These are phyloP conservation scores for Citrus cavaleriei DNA, from an alignment of 345 rosid genomes.

Conservation along the genomic window DNA sequence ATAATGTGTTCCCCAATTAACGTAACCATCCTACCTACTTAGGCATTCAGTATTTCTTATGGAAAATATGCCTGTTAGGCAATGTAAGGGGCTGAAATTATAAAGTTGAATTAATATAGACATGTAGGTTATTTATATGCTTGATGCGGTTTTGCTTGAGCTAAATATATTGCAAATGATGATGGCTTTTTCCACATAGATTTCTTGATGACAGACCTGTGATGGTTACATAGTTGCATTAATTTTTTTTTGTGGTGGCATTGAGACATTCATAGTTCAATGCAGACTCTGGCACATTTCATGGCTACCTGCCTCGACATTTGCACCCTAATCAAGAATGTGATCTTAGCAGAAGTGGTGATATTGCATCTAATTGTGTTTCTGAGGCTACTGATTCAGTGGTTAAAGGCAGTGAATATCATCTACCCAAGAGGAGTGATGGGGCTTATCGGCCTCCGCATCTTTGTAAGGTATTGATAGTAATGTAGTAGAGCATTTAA, in stretches of 20 bases:
- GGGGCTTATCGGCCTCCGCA: conserved; percentile 33
- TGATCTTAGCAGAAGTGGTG: conserved; percentile 21
- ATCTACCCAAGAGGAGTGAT: conserved; percentile 21
- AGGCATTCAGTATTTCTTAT: neutral
- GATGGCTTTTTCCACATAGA: neutral
- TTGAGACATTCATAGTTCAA: conserved; percentile 6
- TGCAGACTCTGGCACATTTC: conserved; percentile 20
- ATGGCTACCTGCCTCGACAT: conserved; percentile 10
- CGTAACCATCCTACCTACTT: neutral
- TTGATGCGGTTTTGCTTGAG: neutral
- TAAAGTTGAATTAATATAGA: neutral
- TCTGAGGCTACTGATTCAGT: conserved; percentile 7
- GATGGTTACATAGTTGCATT: neutral
- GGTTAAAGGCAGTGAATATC: neutral
- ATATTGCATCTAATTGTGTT: neutral
- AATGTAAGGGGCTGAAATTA: neutral
- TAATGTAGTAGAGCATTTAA: neutral
- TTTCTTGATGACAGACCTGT: neutral
- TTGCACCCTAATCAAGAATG: conserved; percentile 9
- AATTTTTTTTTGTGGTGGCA: neutral
- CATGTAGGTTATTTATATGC: neutral
- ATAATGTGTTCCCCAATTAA: neutral
- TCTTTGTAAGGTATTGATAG: conserved; percentile 19
- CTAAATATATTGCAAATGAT: neutral
- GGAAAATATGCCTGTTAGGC: neutral